Base-by-base conservation (phyloP, 805 yeast genomes). In the Candida namnaoensis region DNA sequence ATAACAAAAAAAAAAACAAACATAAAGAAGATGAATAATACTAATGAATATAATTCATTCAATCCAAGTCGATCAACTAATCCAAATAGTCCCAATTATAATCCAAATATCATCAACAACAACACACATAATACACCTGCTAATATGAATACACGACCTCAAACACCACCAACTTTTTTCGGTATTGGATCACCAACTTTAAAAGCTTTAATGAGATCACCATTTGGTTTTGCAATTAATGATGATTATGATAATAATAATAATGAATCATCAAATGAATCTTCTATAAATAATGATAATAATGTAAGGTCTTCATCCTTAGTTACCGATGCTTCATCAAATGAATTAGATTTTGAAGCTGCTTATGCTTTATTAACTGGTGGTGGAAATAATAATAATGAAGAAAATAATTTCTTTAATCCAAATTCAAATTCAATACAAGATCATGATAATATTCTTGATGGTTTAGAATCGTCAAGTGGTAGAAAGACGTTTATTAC, bases 261-360 rank as follows among this genome's bases (percentile, higher is more conserved):
- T 10, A 26, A 4, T 26, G 1, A 43, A 41, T 32, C 11, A 43
- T 23, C 42, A n/a, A 44, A 32, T 36, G 51, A 26, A 8, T 8
- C 28, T 26, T 8, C 28, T 8, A 3, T 4, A 26, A 10, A 26
- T 26, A 26, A 26, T 11, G 33, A 30, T 12, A 12, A 12, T 3
- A 30, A 12, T 13, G n/a, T 30, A 30, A 30, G 33, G 33, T 30
- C 33, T 12, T 30, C 33, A 13, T 30, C 33, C 7, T 3, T 30
- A 12, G 6, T 30, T 7, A 30, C 33, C 7, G 33, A 12, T 27
- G 4, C 30, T 6, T 30, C 33, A 30, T 30, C 33, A 11, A 40
- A 49, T 1, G 53, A 54, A n/a, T 42, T 56, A 49, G 60, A 56
- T 37, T 56, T 56, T 37, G 60, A 56, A 25, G 37, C 54, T 1